Evolutionary conservation across 169 alveolate species (phyloP).

Genomic region (Eimeria brunetti): DNA sequence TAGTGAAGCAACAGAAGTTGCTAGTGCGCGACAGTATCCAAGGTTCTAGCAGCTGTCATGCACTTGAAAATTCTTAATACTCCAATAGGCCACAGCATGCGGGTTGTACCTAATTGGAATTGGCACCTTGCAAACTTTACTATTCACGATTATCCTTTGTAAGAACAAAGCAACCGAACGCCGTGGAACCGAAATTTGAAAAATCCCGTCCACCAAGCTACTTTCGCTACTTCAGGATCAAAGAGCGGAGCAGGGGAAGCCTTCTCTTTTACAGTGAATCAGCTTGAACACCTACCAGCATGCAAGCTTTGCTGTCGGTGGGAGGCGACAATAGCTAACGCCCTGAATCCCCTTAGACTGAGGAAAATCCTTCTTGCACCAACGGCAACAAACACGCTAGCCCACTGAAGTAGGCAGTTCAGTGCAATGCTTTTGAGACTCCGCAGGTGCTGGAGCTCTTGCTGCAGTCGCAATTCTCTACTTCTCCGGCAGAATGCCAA

Average conservation of each 20-base stretch:
- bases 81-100: not conserved
- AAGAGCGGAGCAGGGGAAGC: not conserved
- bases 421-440: constrained; percentile 11
- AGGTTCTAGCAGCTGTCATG: not conserved
- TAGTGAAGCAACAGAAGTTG: not conserved
- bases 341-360: constrained; percentile 1
- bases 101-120: not conserved
- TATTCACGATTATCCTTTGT: not conserved
- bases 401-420: constrained; percentile 54
- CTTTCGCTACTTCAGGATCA: not conserved
- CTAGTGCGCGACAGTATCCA: not conserved
- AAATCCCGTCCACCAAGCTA: no score
- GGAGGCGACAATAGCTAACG: not conserved
- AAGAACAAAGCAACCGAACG: not conserved
- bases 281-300: constrained; percentile 7
- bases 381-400: constrained; percentile 24
- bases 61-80: not conserved
- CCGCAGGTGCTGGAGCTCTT: constrained; percentile 31
- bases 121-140: not conserved
- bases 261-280: not conserved
- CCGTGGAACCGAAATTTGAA: not conserved
- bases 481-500: constrained; percentile 46
- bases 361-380: constrained; percentile 47
- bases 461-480: constrained; percentile 46
- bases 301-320: not conserved